Evolutionary conservation across 805 yeast genomes (phyloP), one percentile per base, ranked within the genome.

Genomic region (Pichia scutulata): DNA sequence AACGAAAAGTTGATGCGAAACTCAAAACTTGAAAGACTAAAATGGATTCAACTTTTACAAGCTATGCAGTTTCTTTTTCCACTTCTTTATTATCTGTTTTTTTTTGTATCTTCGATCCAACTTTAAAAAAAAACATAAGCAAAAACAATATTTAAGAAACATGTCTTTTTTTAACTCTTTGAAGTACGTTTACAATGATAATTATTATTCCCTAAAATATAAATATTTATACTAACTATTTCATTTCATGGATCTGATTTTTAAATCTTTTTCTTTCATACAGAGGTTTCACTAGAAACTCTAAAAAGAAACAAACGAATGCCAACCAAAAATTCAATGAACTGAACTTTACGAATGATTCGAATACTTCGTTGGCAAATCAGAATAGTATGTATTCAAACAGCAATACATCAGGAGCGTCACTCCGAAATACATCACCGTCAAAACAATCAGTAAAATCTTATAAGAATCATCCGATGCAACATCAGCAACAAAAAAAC

Each of bases 241-340:
- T 26, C 14, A 16, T 4, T 5, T n/a, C 10, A 5, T 6, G 8
- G 10, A 28, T 28, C 4, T 12, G 13, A 28, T 13, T 28, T 33
- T 33, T n/a, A 2, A n/a, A 33, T 16, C 8, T 9, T 10, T 16
- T 39, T 16, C 39, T 19, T 36, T 39, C 7, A 4, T 44, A 16
- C 51, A 76, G 81, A 62, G 82, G 85, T 10, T 78, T 81, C 55
- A 83, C 85, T n/a, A 74, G 85, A 60, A 62, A 59, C 40, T 61
- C 65, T 10, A 65, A 63, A 43, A 68, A 68, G 58, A 68, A 67
- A 51, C 66, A 63, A 47, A 47, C 49, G n/a, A 47, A 36, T n/a
- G 19, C 18, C 21, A 54, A 51, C 41, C 48, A 43, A 30, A 63
- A 63, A 43, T 57, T 22, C 23, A 43, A 43, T 28, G 59, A 57